Evolutionary conservation across 2,329 filamentous ascomycete genomes (phyloP).

Genomic region (Nemania sp.): DNA sequence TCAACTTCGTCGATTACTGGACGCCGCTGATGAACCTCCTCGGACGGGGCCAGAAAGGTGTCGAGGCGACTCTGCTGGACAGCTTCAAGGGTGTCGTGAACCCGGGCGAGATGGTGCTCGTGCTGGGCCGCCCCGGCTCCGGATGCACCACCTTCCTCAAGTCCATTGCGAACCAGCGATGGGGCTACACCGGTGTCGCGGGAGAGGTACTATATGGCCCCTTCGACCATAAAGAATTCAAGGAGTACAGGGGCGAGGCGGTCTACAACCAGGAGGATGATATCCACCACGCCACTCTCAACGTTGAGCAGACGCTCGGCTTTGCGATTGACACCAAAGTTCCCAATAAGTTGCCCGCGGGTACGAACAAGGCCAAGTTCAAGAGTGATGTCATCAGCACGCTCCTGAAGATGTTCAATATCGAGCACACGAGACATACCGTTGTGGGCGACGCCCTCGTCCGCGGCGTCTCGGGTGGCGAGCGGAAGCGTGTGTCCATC

Average conservation of each 20-base stretch:
- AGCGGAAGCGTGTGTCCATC: constrained; percentile 80
- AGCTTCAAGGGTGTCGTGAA: constrained; percentile 72
- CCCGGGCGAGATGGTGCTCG: constrained; percentile 87
- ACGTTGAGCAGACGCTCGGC: constrained; percentile 82
- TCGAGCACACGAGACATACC: constrained; percentile 84
- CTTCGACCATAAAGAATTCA: constrained; percentile 72
- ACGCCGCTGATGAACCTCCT: constrained; percentile 67
- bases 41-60: constrained; percentile 68
- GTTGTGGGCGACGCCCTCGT: constrained; percentile 83
- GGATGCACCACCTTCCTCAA: constrained; percentile 74
- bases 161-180: constrained; percentile 68
- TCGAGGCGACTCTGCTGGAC: constrained; percentile 74
- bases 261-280: constrained; percentile 90
- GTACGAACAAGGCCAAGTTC: constrained; percentile 73
- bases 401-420: constrained; percentile 90
- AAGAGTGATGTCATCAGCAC: constrained; percentile 75
- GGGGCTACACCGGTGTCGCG: constrained; percentile 56
- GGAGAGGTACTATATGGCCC: constrained; percentile 80
- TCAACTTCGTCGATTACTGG: constrained; percentile 76
- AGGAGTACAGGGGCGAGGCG: constrained; percentile 77
- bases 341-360: constrained; percentile 76
- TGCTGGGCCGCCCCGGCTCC: constrained; percentile 76
- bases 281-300: constrained; percentile 81
- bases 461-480: constrained; percentile 78
- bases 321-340: constrained; percentile 87